Base-by-base conservation (phyloP, 1,284 basidiomycete species). In the Cutaneotrichosporon sp. region DNA sequence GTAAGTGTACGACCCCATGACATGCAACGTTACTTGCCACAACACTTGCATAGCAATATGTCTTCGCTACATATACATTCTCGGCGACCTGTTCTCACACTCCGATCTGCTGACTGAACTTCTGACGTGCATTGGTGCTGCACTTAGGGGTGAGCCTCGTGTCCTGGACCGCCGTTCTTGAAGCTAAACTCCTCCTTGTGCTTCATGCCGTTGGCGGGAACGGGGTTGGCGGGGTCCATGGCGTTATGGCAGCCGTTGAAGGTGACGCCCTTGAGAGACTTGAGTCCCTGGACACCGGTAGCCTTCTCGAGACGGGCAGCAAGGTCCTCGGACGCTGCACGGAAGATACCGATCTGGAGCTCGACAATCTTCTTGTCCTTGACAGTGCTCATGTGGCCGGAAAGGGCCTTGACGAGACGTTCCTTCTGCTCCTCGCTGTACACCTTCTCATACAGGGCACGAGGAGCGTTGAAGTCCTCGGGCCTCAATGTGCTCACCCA, bases 391-490 rank as follows among this genome's bases (percentile, higher is more conserved):
- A 89, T 80, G 77, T 90, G 86, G 0, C 79, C 87, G 18, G 85
- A 80, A 52, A 93, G 77, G 69, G 92, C 92, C 68, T 79, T 69
- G 63, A 93, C 81, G 61, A 87, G 84, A 60, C 86, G 83, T 58
- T 83, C 79, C 44, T 82, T 80, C 50, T 81, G 80, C 18, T 77
- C 77, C 54, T 89, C 84, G 58, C 79, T 80, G 78, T 89, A 86
- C 21, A 93, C 90, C 65, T 83, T 84, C 59, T 76, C 70, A 81
- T 84, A 94, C 40, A 96, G 77, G 9, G 79, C 83, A 44, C 89
- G 83, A 9, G 92, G 90, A 68, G 92, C 90, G 76, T 90, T 88
- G 68, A 94, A 96, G 80, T 96, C 91, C 85, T 66, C 49, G 10
- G 90, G 88, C 30, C 84, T 86, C 67, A 92, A 79, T 69, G 84